Percentiles rank a stretch among this genome's conserved stretches.
Evolutionary conservation across 2,329 filamentous ascomycete species (phyloP).

Genomic region (Plenodomus tracheiphilus): DNA sequence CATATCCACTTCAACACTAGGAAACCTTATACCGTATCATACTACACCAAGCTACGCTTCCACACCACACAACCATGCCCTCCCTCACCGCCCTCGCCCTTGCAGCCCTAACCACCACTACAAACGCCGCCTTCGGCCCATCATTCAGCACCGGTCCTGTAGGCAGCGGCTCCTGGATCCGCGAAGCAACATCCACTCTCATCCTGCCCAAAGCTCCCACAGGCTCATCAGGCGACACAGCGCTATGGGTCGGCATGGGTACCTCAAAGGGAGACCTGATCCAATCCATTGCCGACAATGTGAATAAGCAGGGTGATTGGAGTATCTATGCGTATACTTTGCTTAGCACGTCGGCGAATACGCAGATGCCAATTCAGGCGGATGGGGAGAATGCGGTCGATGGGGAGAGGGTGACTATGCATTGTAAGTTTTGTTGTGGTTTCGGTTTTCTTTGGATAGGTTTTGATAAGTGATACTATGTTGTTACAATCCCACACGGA

Average conservation of each 20-base stretch:
- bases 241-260: constrained; percentile 57
- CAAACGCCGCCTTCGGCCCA: constrained; percentile 28
- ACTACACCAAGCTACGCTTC: no score
- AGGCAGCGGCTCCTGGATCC: constrained; percentile 47
- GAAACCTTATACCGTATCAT: no score
- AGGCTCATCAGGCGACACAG: constrained; percentile 16
- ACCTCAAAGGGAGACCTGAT: constrained; percentile 55
- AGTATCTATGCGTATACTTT: constrained; percentile 47
- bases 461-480: no score
- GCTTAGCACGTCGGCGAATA: constrained; percentile 32
- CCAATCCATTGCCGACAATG: constrained; percentile 48
- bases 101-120: constrained; percentile 8
- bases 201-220: constrained; percentile 47
- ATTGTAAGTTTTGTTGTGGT: constrained; percentile 27
- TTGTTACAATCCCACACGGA: no score
- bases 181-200: constrained; percentile 51
- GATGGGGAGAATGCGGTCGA: constrained; percentile 23
- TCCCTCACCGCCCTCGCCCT: constrained; percentile 11
- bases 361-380: constrained; percentile 43
- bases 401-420: constrained; percentile 47
- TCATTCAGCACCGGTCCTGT: constrained; percentile 48
- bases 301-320: constrained; percentile 39
- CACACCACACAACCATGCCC: no score
- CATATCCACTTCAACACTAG: no score
- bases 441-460: no score